Evolutionary conservation across 805 yeast species (phyloP).

Genomic region (Ogataea degrootiae): DNA sequence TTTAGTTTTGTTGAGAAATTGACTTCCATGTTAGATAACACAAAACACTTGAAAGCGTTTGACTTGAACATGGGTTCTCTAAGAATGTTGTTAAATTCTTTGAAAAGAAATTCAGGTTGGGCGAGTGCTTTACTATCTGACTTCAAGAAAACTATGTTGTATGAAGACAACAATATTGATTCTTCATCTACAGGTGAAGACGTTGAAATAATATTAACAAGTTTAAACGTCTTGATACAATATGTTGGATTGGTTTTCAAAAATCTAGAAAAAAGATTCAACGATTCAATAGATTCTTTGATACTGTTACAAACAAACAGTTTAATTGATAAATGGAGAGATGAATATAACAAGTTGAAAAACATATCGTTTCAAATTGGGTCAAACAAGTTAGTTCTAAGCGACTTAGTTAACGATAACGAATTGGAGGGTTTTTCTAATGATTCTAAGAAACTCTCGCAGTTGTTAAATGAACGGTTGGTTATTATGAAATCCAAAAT

Average conservation of each 20-base stretch:
- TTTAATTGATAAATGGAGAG: conserved; percentile 39
- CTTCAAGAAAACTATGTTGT: conserved; percentile 24
- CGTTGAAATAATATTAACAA: conserved; percentile 42
- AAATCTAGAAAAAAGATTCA: conserved; percentile 36
- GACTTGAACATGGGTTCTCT: conserved; percentile 33
- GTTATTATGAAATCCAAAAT: conserved; percentile 32
- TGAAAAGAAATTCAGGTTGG: conserved; percentile 36
- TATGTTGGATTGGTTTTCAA: conserved; percentile 43
- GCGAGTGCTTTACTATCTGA: conserved; percentile 34
- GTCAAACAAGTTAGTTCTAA: conserved; percentile 21
- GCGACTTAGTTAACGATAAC: conserved; percentile 29
- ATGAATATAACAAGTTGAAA: conserved; percentile 26
- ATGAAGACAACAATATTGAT: conserved; percentile 11
- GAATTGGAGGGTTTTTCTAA: conserved; percentile 30
- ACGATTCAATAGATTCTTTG: conserved; percentile 29
- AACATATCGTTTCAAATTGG: conserved; percentile 22
- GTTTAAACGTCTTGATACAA: conserved; percentile 47
- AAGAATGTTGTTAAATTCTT: conserved; percentile 33
- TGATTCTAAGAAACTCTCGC: conserved; percentile 21
- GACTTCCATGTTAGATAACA: conserved; percentile 9
- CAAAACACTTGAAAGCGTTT: conserved; percentile 19
- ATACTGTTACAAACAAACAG: conserved; percentile 37
- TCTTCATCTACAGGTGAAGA: conserved; percentile 25
- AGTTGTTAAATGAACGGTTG: conserved; percentile 15
- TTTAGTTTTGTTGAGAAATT: conserved; percentile 16